phyloP scores from a whole-genome alignment of 2,329 filamentous ascomycete species.

The Penicillium sp. region DNA sequence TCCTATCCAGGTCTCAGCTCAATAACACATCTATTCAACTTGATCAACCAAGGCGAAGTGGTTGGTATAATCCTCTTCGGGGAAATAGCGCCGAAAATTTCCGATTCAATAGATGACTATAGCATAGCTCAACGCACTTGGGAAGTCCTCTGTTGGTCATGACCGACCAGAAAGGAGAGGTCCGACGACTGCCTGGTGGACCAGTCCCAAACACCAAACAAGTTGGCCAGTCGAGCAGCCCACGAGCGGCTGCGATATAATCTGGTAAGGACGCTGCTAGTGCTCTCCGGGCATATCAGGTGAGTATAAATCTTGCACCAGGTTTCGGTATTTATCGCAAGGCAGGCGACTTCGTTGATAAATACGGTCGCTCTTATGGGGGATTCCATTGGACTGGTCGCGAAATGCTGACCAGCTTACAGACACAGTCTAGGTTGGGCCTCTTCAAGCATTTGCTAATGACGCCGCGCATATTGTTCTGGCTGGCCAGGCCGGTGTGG shows the following conservation, averaged over 20 bases:
- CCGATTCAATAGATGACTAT: constrained; percentile 22
- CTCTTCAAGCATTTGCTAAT: constrained; percentile 29
- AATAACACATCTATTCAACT: constrained; percentile 29
- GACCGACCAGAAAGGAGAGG: constrained; percentile 41
- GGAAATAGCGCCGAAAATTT: constrained; percentile 35
- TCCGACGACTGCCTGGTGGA: constrained; percentile 33
- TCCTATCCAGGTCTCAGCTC: constrained; percentile 35
- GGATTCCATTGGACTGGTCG: constrained; percentile 29
- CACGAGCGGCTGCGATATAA: constrained; percentile 22
- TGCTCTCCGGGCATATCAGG: constrained; percentile 22
- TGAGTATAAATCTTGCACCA: constrained; percentile 36
- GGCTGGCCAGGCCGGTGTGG: constrained; percentile 35
- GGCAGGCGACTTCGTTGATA: constrained; percentile 33
- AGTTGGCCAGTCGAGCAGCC: constrained; percentile 28
- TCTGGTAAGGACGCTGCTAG: constrained; percentile 29
- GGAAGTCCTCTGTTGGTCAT: constrained; percentile 36
- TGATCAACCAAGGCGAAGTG: constrained; percentile 35
- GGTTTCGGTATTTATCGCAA: constrained; percentile 37
- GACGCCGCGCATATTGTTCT: constrained; percentile 29
- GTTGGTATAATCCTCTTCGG: constrained; percentile 40
- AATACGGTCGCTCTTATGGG: constrained; percentile 34
- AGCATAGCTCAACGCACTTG: constrained; percentile 23
- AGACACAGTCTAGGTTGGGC: constrained; percentile 37
- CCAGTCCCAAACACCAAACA: constrained; percentile 31
- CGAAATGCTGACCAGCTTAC: constrained; percentile 27